Evolutionary conservation across 306 rosid species (phyloP).

Genomic region (Begonia loranthoides): DNA sequence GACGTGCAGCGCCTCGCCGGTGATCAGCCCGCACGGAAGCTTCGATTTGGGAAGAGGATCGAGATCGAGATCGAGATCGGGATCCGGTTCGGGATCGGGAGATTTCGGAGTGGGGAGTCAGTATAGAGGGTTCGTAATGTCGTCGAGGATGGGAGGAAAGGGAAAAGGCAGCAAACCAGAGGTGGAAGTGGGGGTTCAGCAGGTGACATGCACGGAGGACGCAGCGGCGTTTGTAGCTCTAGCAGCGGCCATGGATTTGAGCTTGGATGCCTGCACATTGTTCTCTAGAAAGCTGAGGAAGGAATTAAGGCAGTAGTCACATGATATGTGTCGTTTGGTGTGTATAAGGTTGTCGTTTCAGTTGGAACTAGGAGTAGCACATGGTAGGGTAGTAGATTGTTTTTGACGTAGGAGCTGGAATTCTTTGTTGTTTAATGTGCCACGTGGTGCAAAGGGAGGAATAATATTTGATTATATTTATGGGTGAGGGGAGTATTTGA

Average conservation of each 20-base stretch:
- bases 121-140: constrained; percentile 36
- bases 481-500: too few species aligned
- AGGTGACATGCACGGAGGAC: constrained; percentile 42
- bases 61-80: constrained; percentile 17
- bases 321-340: neutral
- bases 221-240: constrained; percentile 41
- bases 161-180: constrained; percentile 22
- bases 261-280: constrained; percentile 37
- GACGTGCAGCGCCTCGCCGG: constrained; percentile 21
- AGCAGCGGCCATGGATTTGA: constrained; percentile 39
- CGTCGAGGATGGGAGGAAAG: constrained; percentile 31
- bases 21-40: constrained; percentile 23
- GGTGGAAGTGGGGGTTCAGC: constrained; percentile 39
- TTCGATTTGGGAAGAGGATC: constrained; percentile 29
- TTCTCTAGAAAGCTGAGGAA: constrained; percentile 28
- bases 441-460: too few species aligned
- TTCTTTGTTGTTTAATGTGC: neutral
- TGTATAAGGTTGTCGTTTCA: constrained; percentile 14
- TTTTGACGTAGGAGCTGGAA: neutral
- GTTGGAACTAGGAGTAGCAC: neutral
- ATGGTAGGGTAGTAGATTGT: neutral
- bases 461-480: too few species aligned
- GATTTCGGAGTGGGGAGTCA: constrained; percentile 15
- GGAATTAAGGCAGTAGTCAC: constrained; percentile 21
- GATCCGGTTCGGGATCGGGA: constrained; percentile 30